A percentile compares a stretch with the other conserved stretches of the same genome.
These are phyloP conservation scores for Coelastrella sp. DNA, from an alignment of 139 green algal genomes.

Conservation along the genomic window DNA sequence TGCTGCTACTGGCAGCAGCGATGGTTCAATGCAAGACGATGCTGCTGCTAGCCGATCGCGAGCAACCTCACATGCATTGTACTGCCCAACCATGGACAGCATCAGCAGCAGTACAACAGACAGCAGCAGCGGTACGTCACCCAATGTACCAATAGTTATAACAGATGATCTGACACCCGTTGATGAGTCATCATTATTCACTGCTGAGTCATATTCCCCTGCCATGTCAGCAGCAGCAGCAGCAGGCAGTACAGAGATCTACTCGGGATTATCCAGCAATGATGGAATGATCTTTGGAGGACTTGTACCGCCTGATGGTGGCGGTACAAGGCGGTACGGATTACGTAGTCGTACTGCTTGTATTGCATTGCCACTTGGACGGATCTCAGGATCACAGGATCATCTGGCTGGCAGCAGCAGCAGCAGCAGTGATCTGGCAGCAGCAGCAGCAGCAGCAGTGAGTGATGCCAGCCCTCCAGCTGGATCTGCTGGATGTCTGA, in stretches of 20 bases:
- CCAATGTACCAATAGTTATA: background rate
- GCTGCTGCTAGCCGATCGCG: too few species aligned
- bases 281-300: background rate
- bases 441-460: background rate
- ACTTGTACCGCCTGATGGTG: slow-evolving; percentile 1
- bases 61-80: background rate
- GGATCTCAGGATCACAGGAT: background rate
- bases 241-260: slow-evolving; percentile 7
- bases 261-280: background rate
- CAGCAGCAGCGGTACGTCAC: background rate
- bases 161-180: background rate
- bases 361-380: background rate
- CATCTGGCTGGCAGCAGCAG: background rate
- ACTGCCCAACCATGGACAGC: slow-evolving; percentile 12
- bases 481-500: slow-evolving; percentile 15
- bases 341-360: background rate
- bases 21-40: too few species aligned
- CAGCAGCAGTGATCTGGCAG: background rate
- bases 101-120: background rate
- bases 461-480: slow-evolving; percentile 9
- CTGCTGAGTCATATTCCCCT: background rate
- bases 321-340: slow-evolving; percentile 33
- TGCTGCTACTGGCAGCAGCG: too few species aligned
- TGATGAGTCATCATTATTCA: background rate
- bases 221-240: background rate